Percentiles rank a stretch among this genome's conserved stretches.
phyloP scores from a whole-genome alignment of 225 moss, liverwort and hornwort genomes.

The Polytrichum formosum region DNA sequence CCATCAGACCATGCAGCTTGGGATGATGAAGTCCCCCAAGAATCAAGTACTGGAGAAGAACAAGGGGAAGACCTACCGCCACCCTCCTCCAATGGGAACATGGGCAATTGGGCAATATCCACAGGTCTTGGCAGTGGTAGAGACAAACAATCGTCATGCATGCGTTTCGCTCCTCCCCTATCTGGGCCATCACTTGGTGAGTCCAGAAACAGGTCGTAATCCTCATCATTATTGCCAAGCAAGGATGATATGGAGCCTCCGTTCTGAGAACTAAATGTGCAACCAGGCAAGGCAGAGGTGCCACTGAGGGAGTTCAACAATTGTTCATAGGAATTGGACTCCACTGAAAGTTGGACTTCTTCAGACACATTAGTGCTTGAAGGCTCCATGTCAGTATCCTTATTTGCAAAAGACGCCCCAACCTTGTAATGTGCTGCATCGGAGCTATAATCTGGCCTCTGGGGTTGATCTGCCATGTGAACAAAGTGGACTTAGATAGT shows the following conservation, averaged over 20 bases:
- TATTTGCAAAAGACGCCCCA: neutral
- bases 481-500: neutral
- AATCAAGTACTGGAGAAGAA: conserved; percentile 7
- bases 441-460: neutral
- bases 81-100: conserved; percentile 35
- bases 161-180: conserved; percentile 23
- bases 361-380: neutral
- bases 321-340: neutral
- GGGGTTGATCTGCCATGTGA: neutral
- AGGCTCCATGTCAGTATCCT: neutral
- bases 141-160: conserved; percentile 42
- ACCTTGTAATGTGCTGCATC: neutral
- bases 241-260: neutral
- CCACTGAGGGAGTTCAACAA: neutral
- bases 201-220: conserved; percentile 3
- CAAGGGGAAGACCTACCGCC: neutral
- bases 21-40: neutral
- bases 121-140: conserved; percentile 38
- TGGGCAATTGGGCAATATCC: conserved; percentile 44
- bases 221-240: conserved; percentile 2
- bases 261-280: neutral
- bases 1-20: neutral
- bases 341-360: neutral
- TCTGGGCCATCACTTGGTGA: neutral
- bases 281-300: neutral